Evolutionary conservation across 2,329 filamentous ascomycete species (phyloP).

Genomic region (Thermothelomyces thermophilus): DNA sequence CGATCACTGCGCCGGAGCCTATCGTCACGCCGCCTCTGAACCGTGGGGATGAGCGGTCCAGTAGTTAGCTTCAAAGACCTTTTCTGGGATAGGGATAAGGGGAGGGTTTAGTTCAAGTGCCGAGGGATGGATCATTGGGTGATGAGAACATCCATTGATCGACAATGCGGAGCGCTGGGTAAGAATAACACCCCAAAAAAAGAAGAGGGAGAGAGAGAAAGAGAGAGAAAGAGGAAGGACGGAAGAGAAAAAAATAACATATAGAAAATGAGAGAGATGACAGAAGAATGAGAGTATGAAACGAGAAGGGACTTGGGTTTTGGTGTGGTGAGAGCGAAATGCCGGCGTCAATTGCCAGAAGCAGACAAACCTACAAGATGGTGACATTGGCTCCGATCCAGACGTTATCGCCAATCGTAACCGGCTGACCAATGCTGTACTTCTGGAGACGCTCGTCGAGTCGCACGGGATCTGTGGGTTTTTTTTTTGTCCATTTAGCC

Average conservation of each 20-base stretch:
- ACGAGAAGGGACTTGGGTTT: too few species aligned
- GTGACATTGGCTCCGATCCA: constrained; percentile 35
- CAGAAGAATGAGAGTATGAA: not conserved
- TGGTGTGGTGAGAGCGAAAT: too few species aligned
- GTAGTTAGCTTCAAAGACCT: not conserved
- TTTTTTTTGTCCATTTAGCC: constrained; percentile 3
- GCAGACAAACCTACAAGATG: constrained; percentile 32
- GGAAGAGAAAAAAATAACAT: not conserved
- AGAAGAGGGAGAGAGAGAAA: too few species aligned
- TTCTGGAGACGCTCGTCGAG: constrained; percentile 25
- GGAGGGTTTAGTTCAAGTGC: not conserved
- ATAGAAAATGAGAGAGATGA: too few species aligned
- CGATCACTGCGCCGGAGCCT: constrained; percentile 28
- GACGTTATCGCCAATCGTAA: constrained; percentile 34
- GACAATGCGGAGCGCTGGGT: too few species aligned
- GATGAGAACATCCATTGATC: too few species aligned
- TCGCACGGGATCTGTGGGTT: constrained; percentile 20
- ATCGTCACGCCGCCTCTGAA: constrained; percentile 28
- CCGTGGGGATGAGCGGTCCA: not conserved
- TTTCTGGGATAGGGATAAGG: not conserved
- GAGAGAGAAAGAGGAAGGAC: too few species aligned
- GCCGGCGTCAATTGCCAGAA: too few species aligned
- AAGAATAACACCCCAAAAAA: too few species aligned
- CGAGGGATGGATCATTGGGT: too few species aligned
- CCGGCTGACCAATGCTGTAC: constrained; percentile 27